Evolutionary conservation across 2,329 filamentous ascomycete species (phyloP), one percentile per base, ranked within the genome.

Genomic region (Monosporascus sp.): DNA sequence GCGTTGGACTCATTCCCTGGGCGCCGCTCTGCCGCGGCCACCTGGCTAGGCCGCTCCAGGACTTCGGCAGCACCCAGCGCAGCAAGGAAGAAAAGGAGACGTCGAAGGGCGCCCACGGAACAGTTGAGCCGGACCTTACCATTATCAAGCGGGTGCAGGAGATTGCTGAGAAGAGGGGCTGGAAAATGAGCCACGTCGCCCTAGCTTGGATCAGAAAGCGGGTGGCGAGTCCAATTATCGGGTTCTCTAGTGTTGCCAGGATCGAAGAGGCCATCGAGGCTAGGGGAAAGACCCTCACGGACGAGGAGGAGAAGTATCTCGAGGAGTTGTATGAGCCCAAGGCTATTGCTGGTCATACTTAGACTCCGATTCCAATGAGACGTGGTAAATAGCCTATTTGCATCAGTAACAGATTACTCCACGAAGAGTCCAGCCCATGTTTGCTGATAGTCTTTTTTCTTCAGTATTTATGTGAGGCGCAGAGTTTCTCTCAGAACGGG

Each of bases 141-240:
- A 65, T 80, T 54, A 74, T 84, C 48, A 67, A 70, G 37, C 74
- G 80, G 1, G 78, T 84, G 2, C 75, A 85, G 65, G 78, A 86
- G 64, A 58, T 86, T 16, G 81, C 84, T 0, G 72, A 75, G 57
- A 81, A 82, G 68, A 77, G 77, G 58, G 77, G 72, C 1, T 77
- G 80, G 64, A 80, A 76, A 58, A 88, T 88, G 78, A 79, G 81
- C 45, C 79, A 86, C 52, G 79, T 89, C 20, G 78, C 82, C 1
- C 74, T 85, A 52, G 84, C 83, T 3, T 89, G 86, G 86, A 76
- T 78, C 53, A 70, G 81, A 58, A 74, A 76, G 57, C 72, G 77
- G 45, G 76, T 78, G 6, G 68, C 75, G 24, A 80, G 75, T 58
- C 84, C 83, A 2, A 87, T 88, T 54, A 72, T 86, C 51, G 85